Percentiles rank a stretch among this genome's conserved stretches.
Evolutionary conservation across 2,329 filamentous ascomycete genomes (phyloP).

Genomic region (Coniochaeta prunicola): DNA sequence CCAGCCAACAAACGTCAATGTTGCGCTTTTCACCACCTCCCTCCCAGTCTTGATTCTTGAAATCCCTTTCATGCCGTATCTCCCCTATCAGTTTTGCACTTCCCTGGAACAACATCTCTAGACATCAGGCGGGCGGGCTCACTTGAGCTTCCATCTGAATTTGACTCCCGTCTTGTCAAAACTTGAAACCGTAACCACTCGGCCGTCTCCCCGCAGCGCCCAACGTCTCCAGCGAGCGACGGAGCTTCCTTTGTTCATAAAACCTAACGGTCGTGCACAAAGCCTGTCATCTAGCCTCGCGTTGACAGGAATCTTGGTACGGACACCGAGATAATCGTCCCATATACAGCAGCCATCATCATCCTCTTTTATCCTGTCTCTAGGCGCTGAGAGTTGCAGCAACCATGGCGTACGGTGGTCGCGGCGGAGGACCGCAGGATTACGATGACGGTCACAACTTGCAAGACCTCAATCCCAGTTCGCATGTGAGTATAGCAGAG

Average conservation of each 20-base stretch:
- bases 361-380: slow-evolving; percentile 2
- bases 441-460: slow-evolving; percentile 58
- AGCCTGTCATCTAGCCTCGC: background rate
- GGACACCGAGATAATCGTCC: background rate
- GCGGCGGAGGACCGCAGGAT: slow-evolving; percentile 35
- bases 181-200: background rate
- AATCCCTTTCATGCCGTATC: background rate
- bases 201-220: background rate
- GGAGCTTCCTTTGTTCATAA: background rate
- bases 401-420: slow-evolving; percentile 58
- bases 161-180: background rate
- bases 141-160: background rate
- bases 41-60: background rate
- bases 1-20: background rate
- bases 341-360: background rate
- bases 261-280: background rate
- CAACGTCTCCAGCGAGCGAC: background rate
- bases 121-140: background rate
- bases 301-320: background rate
- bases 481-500: slow-evolving; percentile 43
- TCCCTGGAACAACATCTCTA: background rate
- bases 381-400: background rate
- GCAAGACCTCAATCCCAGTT: slow-evolving; percentile 56
- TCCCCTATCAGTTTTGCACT: background rate
- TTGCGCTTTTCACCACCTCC: background rate